Evolutionary conservation across 805 yeast species (phyloP), one percentile per base, ranked within the genome.

Genomic region (Nakazawaea pomicola): DNA sequence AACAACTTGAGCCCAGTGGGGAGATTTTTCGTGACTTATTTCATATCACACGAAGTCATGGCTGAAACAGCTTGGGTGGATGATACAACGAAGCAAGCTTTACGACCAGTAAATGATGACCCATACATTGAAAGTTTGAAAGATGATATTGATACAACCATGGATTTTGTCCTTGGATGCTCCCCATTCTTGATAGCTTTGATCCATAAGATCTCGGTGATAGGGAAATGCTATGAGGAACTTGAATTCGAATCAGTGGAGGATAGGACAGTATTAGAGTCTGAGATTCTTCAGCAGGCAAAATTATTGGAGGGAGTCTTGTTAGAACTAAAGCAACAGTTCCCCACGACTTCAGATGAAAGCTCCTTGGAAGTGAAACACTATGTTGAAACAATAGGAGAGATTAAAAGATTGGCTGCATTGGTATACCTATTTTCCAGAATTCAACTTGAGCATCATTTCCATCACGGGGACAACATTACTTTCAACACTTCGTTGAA

Each of bases 1-100:
- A 49, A 52, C 27, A 56, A 49, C 17, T 40, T 54, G 29, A 57
- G 58, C 29, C 65, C 68, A 1, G 47, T 66, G 40, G 59, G 57
- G 9, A 56, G 50, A 23, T 66, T 67, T 39, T 64, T 65, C 42
- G 53, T 62, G 6, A 44, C 68, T 14, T 67, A 66, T 44, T 62
- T 68, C 45, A 56, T 64, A 5, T 53, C 64, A 11, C 72, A 68
- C 46, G 73, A 68, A 43, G 64, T 68, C 2, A 62, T 68, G 69
- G 68, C 70, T 3, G 68, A 64, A 36, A 67, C 72, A 0, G 68
- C 66, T 2, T 64, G 67, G 68, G 51, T 53, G 15, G 49, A 51
- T 31, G 57, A 56, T 24, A 41, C 40, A 14, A 33, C 41, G 7
- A 25, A 29, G 20, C 18, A 40, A 9, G 33, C 45, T 12, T 45